phyloP scores from a whole-genome alignment of 164 flowering plant species.

The Taxillus chinensis region DNA sequence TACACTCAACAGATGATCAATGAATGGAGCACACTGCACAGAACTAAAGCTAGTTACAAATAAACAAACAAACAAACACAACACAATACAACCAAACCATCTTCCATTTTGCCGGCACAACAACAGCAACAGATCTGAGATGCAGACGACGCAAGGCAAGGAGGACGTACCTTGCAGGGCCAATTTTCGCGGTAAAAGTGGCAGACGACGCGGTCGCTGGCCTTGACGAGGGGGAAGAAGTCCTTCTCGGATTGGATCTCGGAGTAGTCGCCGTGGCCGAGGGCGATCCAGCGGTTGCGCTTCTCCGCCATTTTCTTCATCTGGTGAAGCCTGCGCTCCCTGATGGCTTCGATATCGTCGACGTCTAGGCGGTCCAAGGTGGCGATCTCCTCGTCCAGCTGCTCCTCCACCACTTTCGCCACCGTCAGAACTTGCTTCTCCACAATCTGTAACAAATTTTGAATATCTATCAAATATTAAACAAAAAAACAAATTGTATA shows the following conservation, averaged over 20 bases:
- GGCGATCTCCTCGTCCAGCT: slow-evolving; percentile 81
- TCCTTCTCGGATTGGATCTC: slow-evolving; percentile 88
- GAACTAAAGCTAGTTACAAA: too few species aligned
- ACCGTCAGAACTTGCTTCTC: slow-evolving; percentile 87
- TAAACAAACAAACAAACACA: too few species aligned
- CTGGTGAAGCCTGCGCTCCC: slow-evolving; percentile 83
- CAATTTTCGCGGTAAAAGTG: slow-evolving; percentile 98
- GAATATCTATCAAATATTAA: background rate
- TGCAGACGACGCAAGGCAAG: too few species aligned
- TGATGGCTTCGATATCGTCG: slow-evolving; percentile 76
- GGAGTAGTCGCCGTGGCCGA: slow-evolving; percentile 91
- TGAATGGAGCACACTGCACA: too few species aligned
- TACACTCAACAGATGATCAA: too few species aligned
- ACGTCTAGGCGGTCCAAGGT: slow-evolving; percentile 68
- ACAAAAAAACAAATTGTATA: background rate
- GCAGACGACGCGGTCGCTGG: slow-evolving; percentile 95
- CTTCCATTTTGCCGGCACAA: too few species aligned
- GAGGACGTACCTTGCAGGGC: slow-evolving; percentile 89
- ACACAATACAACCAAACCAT: too few species aligned
- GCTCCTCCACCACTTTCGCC: slow-evolving; percentile 84
- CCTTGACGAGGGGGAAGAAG: slow-evolving; percentile 75
- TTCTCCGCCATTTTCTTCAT: slow-evolving; percentile 99
- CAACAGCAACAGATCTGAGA: too few species aligned
- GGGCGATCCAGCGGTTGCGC: slow-evolving; percentile 70
- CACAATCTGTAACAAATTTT: slow-evolving; percentile 37